These are phyloP conservation scores for Pseudomicrostroma phylloplanum DNA, from an alignment of 1,284 basidiomycete species.

Conservation along the genomic window DNA sequence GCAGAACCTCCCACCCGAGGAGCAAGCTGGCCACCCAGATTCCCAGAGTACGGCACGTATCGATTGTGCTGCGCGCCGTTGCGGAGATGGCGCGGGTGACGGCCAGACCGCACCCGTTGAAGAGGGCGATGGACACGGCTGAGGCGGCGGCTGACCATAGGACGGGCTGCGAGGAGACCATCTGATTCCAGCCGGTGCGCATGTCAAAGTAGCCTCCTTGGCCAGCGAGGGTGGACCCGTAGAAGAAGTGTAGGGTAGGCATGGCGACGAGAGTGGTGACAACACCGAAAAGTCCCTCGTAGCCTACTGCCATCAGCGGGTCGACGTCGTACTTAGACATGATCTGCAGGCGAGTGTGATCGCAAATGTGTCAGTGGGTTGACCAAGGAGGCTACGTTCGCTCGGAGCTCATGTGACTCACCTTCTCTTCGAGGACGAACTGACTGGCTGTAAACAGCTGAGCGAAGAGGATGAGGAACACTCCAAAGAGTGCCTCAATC, in stretches of 20 bases:
- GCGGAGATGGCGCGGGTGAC: constrained; percentile 63
- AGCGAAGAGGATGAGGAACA: constrained; percentile 89
- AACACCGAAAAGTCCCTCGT: constrained; percentile 86
- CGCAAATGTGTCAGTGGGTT: not conserved
- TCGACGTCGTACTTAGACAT: constrained; percentile 78
- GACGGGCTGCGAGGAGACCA: constrained; percentile 71
- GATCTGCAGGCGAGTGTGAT: constrained; percentile 54
- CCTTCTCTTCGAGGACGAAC: constrained; percentile 73
- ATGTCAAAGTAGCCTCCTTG: constrained; percentile 85
- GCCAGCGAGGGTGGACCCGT: constrained; percentile 55
- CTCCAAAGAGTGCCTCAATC: constrained; percentile 55
- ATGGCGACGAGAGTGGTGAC: constrained; percentile 68
- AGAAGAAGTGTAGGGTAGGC: constrained; percentile 62
- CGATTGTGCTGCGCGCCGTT: constrained; percentile 61
- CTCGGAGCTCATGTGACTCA: not conserved
- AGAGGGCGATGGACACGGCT: constrained; percentile 66
- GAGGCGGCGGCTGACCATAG: constrained; percentile 67
- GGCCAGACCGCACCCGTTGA: constrained; percentile 90
- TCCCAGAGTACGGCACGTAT: constrained; percentile 88
- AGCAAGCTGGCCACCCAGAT: constrained; percentile 58
- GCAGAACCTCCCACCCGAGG: constrained; percentile 79
- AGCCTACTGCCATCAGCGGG: constrained; percentile 87
- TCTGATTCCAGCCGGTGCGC: constrained; percentile 80
- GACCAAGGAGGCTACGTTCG: not conserved
- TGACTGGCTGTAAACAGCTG: constrained; percentile 89